Evolutionary conservation across 371 early-diverging fungal genomes (phyloP).

Genomic region (Chytridium lagenaria): DNA sequence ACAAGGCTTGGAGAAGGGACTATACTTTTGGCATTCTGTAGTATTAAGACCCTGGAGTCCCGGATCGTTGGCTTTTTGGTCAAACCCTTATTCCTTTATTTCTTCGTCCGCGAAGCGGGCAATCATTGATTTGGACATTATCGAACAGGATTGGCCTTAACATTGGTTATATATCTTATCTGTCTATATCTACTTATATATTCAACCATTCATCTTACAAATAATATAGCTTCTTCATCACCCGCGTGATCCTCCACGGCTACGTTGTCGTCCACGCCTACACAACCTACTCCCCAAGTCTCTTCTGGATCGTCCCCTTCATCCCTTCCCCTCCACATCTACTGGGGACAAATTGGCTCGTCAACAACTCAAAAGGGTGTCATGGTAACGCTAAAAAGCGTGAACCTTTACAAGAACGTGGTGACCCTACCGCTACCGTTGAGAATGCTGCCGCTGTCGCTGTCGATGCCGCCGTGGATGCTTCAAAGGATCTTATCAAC

Average conservation of each 20-base stretch:
- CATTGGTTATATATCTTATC: too few species aligned
- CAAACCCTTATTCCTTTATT: too few species aligned
- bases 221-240: slow-evolving; percentile 24
- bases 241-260: slow-evolving; percentile 40
- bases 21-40: slow-evolving; percentile 45
- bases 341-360: slow-evolving; percentile 29
- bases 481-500: slow-evolving; percentile 11
- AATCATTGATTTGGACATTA: too few species aligned
- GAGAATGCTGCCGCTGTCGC: slow-evolving; percentile 17
- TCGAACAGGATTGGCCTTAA: too few species aligned
- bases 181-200: too few species aligned
- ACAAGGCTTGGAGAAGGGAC: slow-evolving; percentile 49
- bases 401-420: slow-evolving; percentile 7
- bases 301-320: slow-evolving; percentile 29
- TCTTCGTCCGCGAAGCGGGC: too few species aligned
- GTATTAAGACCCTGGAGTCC: too few species aligned
- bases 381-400: slow-evolving; percentile 2
- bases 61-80: too few species aligned
- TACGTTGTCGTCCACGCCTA: slow-evolving; percentile 28
- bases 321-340: slow-evolving; percentile 34
- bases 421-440: slow-evolving; percentile 6
- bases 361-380: slow-evolving; percentile 8
- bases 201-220: too few species aligned
- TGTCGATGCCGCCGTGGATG: slow-evolving; percentile 16
- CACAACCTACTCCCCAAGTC: slow-evolving; percentile 5